Evolutionary conservation across 1,284 basidiomycete species (phyloP).

Genomic region (Tremellales sp.): DNA sequence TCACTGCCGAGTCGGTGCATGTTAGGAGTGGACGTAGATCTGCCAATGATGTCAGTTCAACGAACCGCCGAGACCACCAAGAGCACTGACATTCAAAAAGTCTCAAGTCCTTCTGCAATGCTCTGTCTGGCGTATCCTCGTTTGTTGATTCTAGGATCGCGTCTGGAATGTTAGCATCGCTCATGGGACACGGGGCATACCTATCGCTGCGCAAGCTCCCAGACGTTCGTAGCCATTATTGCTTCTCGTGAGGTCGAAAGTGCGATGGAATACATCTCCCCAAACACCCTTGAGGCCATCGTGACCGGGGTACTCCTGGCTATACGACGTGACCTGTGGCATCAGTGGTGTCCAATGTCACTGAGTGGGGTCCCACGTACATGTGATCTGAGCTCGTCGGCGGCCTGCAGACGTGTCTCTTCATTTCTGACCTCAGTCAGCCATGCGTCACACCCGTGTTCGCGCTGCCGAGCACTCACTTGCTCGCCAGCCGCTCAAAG

Average conservation of each 20-base stretch:
- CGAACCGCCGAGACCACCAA: neutral
- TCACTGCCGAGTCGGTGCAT: slow-evolving; percentile 45
- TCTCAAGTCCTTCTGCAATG: slow-evolving; percentile 41
- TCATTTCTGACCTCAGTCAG: slow-evolving; percentile 16
- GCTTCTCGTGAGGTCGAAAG: slow-evolving; percentile 52
- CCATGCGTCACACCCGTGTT: too few species aligned
- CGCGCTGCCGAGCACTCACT: slow-evolving; percentile 16
- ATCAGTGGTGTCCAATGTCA: neutral
- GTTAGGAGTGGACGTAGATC: slow-evolving; percentile 44
- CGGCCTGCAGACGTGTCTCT: slow-evolving; percentile 25
- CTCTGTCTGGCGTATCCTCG: slow-evolving; percentile 45
- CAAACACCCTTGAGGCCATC: slow-evolving; percentile 44
- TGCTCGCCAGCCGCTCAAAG: slow-evolving; percentile 36
- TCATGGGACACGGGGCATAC: slow-evolving; percentile 20
- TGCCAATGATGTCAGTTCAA: too few species aligned
- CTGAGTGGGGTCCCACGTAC: slow-evolving; percentile 13
- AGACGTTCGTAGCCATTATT: slow-evolving; percentile 50
- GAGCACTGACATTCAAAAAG: slow-evolving; percentile 43
- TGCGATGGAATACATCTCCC: slow-evolving; percentile 51
- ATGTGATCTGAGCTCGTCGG: slow-evolving; percentile 33
- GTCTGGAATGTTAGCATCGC: neutral
- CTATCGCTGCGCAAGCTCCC: slow-evolving; percentile 51
- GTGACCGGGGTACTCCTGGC: slow-evolving; percentile 43
- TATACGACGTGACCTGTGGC: slow-evolving; percentile 34
- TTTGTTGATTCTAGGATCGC: slow-evolving; percentile 38